phyloP scores from a whole-genome alignment of 2,329 filamentous ascomycete genomes.

The Parascedosporium putredinis region DNA sequence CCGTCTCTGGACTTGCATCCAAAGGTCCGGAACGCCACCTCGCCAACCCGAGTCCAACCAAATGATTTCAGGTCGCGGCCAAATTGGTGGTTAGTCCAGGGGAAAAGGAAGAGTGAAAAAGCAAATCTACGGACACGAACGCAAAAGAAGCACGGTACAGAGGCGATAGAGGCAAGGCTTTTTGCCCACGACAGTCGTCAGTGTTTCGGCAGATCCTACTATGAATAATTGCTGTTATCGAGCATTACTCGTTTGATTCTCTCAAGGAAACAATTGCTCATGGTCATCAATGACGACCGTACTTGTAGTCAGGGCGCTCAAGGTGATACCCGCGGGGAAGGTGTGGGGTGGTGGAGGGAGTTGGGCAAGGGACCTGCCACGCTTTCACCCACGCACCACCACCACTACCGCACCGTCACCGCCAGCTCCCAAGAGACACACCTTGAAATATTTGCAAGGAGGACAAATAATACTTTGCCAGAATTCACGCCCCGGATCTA shows the following conservation, averaged over 20 bases:
- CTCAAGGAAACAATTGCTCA: constrained; percentile 3
- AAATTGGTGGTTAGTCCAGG: neutral
- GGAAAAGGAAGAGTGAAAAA: neutral
- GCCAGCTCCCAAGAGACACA: neutral
- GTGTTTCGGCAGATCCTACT: neutral
- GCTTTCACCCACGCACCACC: neutral
- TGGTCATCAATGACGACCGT: neutral
- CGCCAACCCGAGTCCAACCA: neutral
- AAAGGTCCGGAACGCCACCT: neutral
- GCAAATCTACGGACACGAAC: neutral
- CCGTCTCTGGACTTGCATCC: neutral
- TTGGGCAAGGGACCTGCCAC: neutral
- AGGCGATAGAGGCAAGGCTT: neutral
- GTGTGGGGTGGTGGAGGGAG: neutral
- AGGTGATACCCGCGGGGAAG: neutral
- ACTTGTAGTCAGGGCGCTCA: neutral
- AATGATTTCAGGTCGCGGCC: neutral
- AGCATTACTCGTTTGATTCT: constrained; percentile 8
- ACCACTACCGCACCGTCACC: neutral
- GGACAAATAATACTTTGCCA: too few relatives aligned
- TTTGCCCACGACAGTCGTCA: neutral
- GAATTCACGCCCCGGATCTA: neutral
- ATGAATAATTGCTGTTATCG: constrained; percentile 3
- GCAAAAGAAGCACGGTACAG: neutral
- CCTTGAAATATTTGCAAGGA: neutral